Conservation (phyloP, 441 rosid species). For the Corymbia calophylla region DNA sequence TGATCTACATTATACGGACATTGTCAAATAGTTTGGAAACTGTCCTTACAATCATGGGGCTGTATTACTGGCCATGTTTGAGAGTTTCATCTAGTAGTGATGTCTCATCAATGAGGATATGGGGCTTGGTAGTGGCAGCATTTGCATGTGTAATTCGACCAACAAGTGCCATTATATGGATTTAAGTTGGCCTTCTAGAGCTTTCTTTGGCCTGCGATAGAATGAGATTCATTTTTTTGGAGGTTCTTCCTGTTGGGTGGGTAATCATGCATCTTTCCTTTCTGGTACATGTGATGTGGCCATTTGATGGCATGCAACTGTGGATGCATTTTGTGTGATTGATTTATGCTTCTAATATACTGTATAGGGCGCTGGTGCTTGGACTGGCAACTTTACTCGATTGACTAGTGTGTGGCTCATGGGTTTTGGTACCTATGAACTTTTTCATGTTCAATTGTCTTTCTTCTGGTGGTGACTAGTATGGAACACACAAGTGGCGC, state of each 20-base stretch:
- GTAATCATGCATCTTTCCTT: conserved; percentile 8
- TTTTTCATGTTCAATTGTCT: conserved; percentile 90
- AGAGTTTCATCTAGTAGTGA: conserved; percentile 35
- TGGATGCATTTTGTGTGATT: not conserved
- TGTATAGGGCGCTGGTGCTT: conserved; percentile 50
- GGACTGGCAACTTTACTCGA: conserved; percentile 59
- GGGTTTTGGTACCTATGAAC: conserved; percentile 85
- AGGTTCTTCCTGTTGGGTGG: conserved; percentile 72
- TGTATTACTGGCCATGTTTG: conserved; percentile 79
- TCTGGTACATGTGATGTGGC: not conserved
- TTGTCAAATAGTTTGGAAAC: conserved; percentile 89
- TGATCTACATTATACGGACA: conserved; percentile 82
- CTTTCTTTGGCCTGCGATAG: conserved; percentile 36
- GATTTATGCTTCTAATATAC: not conserved
- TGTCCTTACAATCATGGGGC: conserved; percentile 67
- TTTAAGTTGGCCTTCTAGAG: conserved; percentile 77
- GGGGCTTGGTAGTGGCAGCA: conserved; percentile 75
- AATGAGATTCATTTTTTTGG: conserved; percentile 49
- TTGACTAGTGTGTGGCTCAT: conserved; percentile 69
- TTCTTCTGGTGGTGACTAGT: conserved; percentile 82
- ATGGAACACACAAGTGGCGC: conserved; percentile 96
- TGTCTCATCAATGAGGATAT: conserved; percentile 40
- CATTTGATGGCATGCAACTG: not conserved
- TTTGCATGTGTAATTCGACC: conserved; percentile 88
- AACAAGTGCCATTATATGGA: conserved; percentile 84